phyloP scores from a whole-genome alignment of 2,329 filamentous ascomycete species.

The Sordariomycetes sp. region DNA sequence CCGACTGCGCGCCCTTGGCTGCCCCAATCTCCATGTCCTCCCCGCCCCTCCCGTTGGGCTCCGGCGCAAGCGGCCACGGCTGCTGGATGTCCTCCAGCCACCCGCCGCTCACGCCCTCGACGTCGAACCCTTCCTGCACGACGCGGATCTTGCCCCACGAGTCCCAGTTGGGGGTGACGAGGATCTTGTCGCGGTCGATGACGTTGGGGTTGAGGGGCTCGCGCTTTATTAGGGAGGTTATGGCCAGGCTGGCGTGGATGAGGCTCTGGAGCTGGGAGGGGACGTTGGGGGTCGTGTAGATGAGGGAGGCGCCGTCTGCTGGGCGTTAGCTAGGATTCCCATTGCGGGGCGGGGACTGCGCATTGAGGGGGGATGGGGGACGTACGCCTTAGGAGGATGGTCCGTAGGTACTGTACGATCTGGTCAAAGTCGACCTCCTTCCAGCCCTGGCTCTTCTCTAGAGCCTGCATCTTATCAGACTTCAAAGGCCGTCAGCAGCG shows the following conservation, averaged over 20 bases:
- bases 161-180: constrained; percentile 95
- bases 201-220: constrained; percentile 78
- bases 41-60: constrained; percentile 7
- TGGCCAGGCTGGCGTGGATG: constrained; percentile 74
- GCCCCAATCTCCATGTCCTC: neutral
- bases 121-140: constrained; percentile 80
- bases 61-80: constrained; percentile 22
- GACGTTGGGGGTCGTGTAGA: constrained; percentile 69
- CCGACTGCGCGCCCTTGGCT: neutral
- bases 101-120: constrained; percentile 69
- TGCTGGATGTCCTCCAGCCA: constrained; percentile 78
- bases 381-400: constrained; percentile 74
- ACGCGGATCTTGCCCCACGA: constrained; percentile 96
- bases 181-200: constrained; percentile 85
- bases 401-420: constrained; percentile 84
- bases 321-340: neutral
- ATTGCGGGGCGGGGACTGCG: neutral
- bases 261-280: constrained; percentile 66
- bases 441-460: constrained; percentile 86
- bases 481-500: constrained; percentile 16
- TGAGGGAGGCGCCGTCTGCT: constrained; percentile 67
- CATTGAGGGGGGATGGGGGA: constrained; percentile 1
- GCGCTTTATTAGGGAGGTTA: constrained; percentile 69
- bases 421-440: constrained; percentile 96
- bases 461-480: constrained; percentile 77